phyloP scores from a whole-genome alignment of 495 filamentous ascomycete genomes.

The Venustampulla echinocandica region DNA sequence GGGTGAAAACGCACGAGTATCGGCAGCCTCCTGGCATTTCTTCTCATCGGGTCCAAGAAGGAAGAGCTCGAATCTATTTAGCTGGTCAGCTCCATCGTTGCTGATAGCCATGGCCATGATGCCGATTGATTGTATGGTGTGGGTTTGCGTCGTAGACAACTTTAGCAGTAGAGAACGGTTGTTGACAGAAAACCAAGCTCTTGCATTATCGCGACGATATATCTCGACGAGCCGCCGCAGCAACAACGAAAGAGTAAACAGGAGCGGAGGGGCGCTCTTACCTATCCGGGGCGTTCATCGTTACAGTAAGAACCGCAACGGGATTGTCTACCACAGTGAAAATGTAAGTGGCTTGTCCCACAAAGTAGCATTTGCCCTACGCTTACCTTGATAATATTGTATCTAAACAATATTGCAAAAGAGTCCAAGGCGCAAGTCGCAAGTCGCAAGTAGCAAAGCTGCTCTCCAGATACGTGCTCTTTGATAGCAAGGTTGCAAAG shows the following conservation, averaged over 20 bases:
- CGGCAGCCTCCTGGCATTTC: slow-evolving; percentile 77
- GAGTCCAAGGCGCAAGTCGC: too few species aligned
- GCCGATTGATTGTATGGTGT: background rate
- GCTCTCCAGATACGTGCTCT: too few species aligned
- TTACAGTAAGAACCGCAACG: too few species aligned
- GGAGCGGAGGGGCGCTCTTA: slow-evolving; percentile 3
- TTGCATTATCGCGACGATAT: background rate
- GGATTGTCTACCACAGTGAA: too few species aligned
- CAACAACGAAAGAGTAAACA: background rate
- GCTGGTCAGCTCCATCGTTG: background rate
- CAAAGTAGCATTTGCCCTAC: too few species aligned
- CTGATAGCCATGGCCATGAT: too few species aligned
- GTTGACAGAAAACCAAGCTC: background rate
- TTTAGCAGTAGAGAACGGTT: background rate
- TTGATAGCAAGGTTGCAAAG: too few species aligned
- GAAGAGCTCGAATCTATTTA: slow-evolving; percentile 80
- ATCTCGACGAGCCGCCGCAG: background rate
- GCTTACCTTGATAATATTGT: too few species aligned
- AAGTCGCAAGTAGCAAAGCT: too few species aligned
- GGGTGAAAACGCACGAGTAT: slow-evolving; percentile 68
- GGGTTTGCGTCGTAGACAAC: background rate
- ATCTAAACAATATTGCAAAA: too few species aligned
- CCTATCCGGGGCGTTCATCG: slow-evolving; percentile 25
- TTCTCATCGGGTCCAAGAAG: slow-evolving; percentile 77
- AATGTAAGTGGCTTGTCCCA: too few species aligned